A percentile compares a stretch with the other conserved stretches of the same genome.
These are phyloP conservation scores for Podospora didyma DNA, from an alignment of 495 filamentous ascomycete species.

Conservation along the genomic window DNA sequence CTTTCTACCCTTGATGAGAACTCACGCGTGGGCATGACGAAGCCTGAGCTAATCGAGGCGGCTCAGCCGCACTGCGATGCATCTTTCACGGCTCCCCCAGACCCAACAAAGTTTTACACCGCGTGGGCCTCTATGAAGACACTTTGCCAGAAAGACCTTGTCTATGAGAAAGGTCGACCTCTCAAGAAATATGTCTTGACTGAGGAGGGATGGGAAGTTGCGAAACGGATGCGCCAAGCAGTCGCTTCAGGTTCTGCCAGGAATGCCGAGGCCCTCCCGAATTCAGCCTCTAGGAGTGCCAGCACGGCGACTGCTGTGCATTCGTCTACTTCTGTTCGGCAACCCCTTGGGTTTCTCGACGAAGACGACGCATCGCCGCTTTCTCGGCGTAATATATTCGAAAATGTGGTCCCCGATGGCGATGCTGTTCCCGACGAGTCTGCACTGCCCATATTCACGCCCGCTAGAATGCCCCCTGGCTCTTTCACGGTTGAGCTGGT, in stretches of 20 bases:
- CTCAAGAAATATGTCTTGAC: conserved; percentile 65
- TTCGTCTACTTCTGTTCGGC: not conserved
- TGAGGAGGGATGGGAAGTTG: conserved; percentile 78
- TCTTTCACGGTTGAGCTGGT: conserved; percentile 71
- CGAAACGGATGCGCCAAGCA: conserved; percentile 55
- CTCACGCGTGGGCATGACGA: conserved; percentile 56
- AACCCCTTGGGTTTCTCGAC: not conserved
- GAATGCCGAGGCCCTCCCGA: not conserved
- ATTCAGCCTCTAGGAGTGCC: not conserved
- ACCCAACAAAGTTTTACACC: conserved; percentile 69
- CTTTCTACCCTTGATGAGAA: conserved; percentile 58
- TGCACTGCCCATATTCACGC: conserved; percentile 48
- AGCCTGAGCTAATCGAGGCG: conserved; percentile 61
- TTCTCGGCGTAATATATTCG: conserved; percentile 12
- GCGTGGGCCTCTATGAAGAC: conserved; percentile 87
- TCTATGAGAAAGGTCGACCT: conserved; percentile 67
- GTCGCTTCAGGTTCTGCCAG: not conserved
- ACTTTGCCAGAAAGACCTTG: conserved; percentile 67
- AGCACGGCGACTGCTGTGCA: not conserved
- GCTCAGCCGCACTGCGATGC: conserved; percentile 72
- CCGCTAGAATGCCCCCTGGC: conserved; percentile 58
- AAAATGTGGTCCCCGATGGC: conserved; percentile 41
- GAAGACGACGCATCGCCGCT: conserved; percentile 9
- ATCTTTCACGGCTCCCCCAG: conserved; percentile 65
- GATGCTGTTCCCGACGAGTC: conserved; percentile 25